Percentiles rank a stretch among this genome's conserved stretches.
Conservation (phyloP, 805 yeast genomes). For the Yarrowia keelungensis region DNA sequence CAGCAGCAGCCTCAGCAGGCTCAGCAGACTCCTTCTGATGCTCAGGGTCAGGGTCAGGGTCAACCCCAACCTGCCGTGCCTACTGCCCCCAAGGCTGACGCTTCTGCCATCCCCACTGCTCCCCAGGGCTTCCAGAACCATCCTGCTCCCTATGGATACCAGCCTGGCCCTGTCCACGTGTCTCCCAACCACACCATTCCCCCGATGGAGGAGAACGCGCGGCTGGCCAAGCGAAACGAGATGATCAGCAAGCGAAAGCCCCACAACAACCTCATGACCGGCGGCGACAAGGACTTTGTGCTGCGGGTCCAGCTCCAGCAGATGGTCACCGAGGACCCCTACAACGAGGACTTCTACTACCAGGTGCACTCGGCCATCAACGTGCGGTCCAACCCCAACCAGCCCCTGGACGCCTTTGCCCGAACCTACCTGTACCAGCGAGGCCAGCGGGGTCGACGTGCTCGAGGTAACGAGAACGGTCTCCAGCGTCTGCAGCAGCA, state of each 20-base stretch:
- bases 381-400: conserved; percentile 60
- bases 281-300: conserved; percentile 94
- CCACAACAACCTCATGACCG: conserved; percentile 94
- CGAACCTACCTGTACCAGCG: conserved; percentile 90
- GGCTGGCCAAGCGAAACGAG: conserved; percentile 34
- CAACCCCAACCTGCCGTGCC: background rate
- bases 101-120: conserved; percentile 4
- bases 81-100: conserved; percentile 12
- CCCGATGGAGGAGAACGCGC: conserved; percentile 34
- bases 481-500: conserved; percentile 98
- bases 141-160: conserved; percentile 11
- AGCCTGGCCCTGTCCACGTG: conserved; percentile 25
- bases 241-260: conserved; percentile 37
- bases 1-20: background rate
- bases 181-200: conserved; percentile 34
- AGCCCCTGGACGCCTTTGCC: conserved; percentile 80
- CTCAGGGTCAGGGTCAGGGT: conserved; percentile 41
- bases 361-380: conserved; percentile 86
- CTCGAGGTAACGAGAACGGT: conserved; percentile 67
- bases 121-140: conserved; percentile 24
- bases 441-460: conserved; percentile 72
- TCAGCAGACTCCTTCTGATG: conserved; percentile 44
- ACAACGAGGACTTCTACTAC: conserved; percentile 93
- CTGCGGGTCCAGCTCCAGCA: conserved; percentile 94
- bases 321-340: conserved; percentile 96